Percentiles rank a stretch among this genome's conserved stretches.
These are phyloP conservation scores for Lolium multiflorum DNA, from an alignment of 176 grass and related monocot species.

Conservation along the genomic window DNA sequence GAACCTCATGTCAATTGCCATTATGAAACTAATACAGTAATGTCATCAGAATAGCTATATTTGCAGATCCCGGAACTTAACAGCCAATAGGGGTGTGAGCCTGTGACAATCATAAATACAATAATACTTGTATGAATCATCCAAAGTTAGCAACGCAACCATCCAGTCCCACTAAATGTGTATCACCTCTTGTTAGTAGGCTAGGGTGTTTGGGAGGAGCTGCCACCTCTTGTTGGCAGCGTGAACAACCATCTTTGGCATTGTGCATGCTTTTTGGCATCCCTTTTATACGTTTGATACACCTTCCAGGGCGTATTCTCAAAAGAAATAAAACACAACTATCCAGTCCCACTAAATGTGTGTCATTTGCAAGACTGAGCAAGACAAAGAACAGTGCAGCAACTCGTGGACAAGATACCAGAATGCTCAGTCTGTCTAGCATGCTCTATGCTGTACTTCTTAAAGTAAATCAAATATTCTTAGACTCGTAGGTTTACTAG, in stretches of 20 bases:
- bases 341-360: conserved; percentile 10
- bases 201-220: too few species aligned
- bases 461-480: background rate
- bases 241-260: too few species aligned
- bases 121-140: conserved; percentile 3
- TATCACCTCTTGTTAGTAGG: too few species aligned
- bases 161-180: conserved; percentile 6
- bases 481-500: background rate
- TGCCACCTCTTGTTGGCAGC: too few species aligned
- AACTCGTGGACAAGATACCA: background rate
- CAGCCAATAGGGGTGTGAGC: background rate
- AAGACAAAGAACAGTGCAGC: conserved; percentile 1
- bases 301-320: too few species aligned
- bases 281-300: too few species aligned
- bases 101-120: conserved; percentile 5
- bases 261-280: too few species aligned
- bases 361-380: background rate
- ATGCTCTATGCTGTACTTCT: background rate
- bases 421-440: background rate
- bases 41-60: background rate
- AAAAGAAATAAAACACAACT: background rate
- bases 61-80: background rate
- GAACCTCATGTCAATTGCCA: conserved; percentile 1
- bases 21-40: background rate
- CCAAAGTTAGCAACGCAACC: conserved; percentile 12